Conservation (phyloP, 345 rosid genomes). For the Lepidium africanum region DNA sequence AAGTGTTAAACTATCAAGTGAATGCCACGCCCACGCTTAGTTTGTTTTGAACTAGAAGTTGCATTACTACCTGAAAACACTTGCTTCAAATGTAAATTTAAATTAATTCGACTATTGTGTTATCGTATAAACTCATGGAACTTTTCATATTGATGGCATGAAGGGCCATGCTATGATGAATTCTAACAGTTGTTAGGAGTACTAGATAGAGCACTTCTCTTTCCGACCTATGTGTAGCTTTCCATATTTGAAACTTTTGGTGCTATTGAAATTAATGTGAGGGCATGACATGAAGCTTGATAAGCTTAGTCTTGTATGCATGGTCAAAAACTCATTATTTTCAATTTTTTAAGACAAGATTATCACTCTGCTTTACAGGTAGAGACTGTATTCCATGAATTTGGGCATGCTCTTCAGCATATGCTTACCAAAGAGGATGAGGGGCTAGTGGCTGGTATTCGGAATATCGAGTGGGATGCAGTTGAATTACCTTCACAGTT, state of each 20-base stretch:
- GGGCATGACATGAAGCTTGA: slow-evolving; percentile 6
- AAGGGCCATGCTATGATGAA: background rate
- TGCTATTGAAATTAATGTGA: background rate
- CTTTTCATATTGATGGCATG: background rate
- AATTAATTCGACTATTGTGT: background rate
- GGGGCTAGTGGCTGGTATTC: slow-evolving; percentile 86
- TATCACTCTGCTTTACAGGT: slow-evolving; percentile 42
- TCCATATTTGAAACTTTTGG: background rate
- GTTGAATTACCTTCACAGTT: slow-evolving; percentile 96
- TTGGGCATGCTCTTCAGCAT: slow-evolving; percentile 98
- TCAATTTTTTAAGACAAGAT: background rate
- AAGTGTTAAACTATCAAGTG: background rate
- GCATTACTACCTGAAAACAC: background rate
- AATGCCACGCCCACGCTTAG: background rate
- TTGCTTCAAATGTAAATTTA: background rate
- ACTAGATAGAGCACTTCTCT: background rate
- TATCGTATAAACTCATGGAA: background rate
- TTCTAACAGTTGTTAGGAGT: background rate
- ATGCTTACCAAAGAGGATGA: slow-evolving; percentile 94
- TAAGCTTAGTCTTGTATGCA: background rate
- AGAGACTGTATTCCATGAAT: slow-evolving; percentile 97
- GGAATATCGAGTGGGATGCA: slow-evolving; percentile 96
- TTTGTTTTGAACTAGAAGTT: background rate
- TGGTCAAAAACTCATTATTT: slow-evolving; percentile 3
- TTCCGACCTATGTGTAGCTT: background rate